Base-by-base conservation (phyloP, 1,139 yeast genomes). In the Suhomyces guaymorum region DNA sequence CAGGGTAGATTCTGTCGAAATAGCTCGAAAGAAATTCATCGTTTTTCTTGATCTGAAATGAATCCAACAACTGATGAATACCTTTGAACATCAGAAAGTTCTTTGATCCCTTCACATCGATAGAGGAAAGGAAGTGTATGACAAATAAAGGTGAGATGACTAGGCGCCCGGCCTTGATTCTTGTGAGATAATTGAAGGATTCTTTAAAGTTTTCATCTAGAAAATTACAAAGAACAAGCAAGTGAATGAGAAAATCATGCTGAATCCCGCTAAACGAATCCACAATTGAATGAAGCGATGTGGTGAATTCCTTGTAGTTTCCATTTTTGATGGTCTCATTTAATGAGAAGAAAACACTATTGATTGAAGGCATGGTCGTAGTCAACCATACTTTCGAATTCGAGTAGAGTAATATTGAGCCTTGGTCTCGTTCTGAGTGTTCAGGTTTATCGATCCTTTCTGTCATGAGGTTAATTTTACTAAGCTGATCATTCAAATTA, bases 131-230 rank as follows among this genome's bases (percentile, higher is more conserved):
- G 4, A 49, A 11, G 15, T 37, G 35, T 9, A 52, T 27, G 3
- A 53, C 38, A 16, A 54, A 41, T 5, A 35, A 26, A 1, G 60
- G 56, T 24, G 46, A 42, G 4, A 54, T 29, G 7, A 47, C 18
- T 7, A 51, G 38, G 4, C 35, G 35, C 4, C 50, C 51, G 11
- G 38, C 32, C 27, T 38, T 43, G 15, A 44, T 37, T 17, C 49
- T 37, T 5, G 39, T 35, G 9, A 46, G 29, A 25, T 43, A 46
- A 26, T 41, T 33, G 20, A 45, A 29, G 12, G 46, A 20, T 3
- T 33, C 33, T 2, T 39, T 43, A 25, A 34, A 38, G 6, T 38
- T 26, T 10, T 33, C 37, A 7, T 19, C 18, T 11, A 37, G 30
- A 10, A 48, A 27, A 13, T 41, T 28, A 7, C 36, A 32, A 7